These are phyloP conservation scores for Solanum hybrid DNA, from an alignment of 305 asterid genomes.

Conservation along the genomic window DNA sequence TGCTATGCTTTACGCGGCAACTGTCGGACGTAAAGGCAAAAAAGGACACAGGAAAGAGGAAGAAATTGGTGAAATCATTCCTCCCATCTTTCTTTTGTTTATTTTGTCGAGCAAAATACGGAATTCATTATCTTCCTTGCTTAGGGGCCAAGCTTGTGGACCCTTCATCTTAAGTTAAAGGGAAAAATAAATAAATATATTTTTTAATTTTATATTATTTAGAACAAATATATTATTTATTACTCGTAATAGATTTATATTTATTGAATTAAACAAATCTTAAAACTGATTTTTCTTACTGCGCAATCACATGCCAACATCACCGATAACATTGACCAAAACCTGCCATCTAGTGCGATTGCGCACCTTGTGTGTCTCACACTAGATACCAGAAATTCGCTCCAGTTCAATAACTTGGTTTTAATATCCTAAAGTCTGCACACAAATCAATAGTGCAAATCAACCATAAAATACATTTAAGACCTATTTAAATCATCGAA, in stretches of 20 bases:
- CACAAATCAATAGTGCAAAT: background rate
- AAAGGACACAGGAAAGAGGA: background rate
- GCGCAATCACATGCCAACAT: background rate
- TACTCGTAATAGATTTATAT: background rate
- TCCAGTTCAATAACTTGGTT: background rate
- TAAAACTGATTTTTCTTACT: background rate
- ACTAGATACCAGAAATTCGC: background rate
- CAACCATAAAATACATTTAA: background rate
- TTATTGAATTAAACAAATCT: background rate
- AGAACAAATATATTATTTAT: background rate
- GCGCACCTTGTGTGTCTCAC: background rate
- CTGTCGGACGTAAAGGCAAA: background rate
- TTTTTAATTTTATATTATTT: too few species aligned
- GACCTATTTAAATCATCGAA: too few species aligned
- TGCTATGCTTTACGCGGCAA: background rate
- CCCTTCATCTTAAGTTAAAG: background rate
- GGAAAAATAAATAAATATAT: background rate
- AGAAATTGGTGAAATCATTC: background rate
- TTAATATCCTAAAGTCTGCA: background rate
- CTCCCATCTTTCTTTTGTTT: background rate
- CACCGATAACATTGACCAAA: background rate
- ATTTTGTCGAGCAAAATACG: background rate
- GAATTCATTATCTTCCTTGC: background rate
- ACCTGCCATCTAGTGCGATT: background rate
- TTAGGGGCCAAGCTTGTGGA: background rate